A percentile compares a stretch with the other conserved stretches of the same genome.
Conservation (phyloP, 345 rosid genomes). For the Gossypium raimondii region DNA sequence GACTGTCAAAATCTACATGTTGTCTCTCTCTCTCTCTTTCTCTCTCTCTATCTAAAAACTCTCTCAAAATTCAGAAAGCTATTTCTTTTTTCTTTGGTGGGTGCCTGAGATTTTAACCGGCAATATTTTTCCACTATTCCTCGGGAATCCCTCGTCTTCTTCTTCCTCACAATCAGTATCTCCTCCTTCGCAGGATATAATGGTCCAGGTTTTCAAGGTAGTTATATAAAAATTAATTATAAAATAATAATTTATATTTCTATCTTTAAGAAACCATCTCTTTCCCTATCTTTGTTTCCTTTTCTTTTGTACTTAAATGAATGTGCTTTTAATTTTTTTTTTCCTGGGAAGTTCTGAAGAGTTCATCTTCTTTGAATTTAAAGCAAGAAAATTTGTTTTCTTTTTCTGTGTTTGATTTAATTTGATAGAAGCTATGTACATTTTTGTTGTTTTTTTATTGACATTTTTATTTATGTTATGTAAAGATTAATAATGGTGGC, state of each 20-base stretch:
- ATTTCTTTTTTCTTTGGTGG: neutral
- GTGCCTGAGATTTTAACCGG: constrained; percentile 22
- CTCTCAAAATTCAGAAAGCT: neutral
- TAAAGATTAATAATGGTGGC: neutral
- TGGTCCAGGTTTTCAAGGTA: constrained; percentile 53
- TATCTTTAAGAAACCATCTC: neutral
- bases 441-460: neutral
- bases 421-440: no score
- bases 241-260: neutral
- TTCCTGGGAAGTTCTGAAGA: neutral
- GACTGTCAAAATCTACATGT: constrained; percentile 64
- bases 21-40: constrained; percentile 35
- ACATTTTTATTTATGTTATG: neutral
- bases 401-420: neutral
- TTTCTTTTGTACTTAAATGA: neutral
- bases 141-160: constrained; percentile 35
- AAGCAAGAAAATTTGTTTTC: neutral
- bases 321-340: neutral
- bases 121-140: constrained; percentile 28
- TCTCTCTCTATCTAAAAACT: constrained; percentile 10
- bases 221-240: neutral
- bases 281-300: neutral
- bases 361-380: neutral
- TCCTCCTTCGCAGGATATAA: constrained; percentile 25
- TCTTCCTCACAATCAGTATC: constrained; percentile 27